These are phyloP conservation scores for Cytospora mali DNA, from an alignment of 2,329 filamentous ascomycete species.

Conservation along the genomic window DNA sequence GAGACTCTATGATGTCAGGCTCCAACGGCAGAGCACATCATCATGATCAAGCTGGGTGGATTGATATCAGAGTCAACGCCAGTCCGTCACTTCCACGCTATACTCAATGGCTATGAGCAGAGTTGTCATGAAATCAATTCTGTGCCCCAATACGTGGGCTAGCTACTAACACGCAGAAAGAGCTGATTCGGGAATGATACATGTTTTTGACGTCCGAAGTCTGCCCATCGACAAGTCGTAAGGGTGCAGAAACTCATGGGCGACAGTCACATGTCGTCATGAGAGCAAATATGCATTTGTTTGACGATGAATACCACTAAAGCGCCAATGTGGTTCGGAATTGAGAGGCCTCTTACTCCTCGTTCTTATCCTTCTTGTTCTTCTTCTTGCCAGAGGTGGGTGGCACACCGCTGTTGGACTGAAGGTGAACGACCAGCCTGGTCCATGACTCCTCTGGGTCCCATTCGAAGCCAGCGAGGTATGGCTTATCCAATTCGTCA, in stretches of 20 bases:
- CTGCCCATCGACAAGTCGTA: background rate
- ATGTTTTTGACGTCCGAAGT: background rate
- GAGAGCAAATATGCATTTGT: slow-evolving; percentile 22
- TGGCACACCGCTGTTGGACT: slow-evolving; percentile 59
- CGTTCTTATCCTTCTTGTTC: slow-evolving; percentile 36
- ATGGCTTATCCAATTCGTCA: slow-evolving; percentile 85
- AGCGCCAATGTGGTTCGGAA: slow-evolving; percentile 46
- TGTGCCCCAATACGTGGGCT: background rate
- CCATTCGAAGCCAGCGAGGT: slow-evolving; percentile 95
- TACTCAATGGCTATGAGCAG: background rate
- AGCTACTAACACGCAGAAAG: background rate
- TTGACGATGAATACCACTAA: slow-evolving; percentile 36
- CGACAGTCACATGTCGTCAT: slow-evolving; percentile 31
- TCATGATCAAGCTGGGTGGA: no score
- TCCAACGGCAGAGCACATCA: no score
- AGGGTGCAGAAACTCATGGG: slow-evolving; percentile 14
- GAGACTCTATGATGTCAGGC: no score
- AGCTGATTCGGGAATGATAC: background rate
- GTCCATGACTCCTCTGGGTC: slow-evolving; percentile 92
- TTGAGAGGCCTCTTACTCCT: slow-evolving; percentile 43
- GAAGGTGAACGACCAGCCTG: slow-evolving; percentile 82
- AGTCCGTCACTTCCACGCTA: background rate
- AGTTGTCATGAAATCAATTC: background rate
- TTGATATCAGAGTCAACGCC: background rate
- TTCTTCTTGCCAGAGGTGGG: slow-evolving; percentile 59